These are phyloP conservation scores for Apiotrichum montevideense DNA, from an alignment of 1,284 basidiomycete species.

Conservation along the genomic window DNA sequence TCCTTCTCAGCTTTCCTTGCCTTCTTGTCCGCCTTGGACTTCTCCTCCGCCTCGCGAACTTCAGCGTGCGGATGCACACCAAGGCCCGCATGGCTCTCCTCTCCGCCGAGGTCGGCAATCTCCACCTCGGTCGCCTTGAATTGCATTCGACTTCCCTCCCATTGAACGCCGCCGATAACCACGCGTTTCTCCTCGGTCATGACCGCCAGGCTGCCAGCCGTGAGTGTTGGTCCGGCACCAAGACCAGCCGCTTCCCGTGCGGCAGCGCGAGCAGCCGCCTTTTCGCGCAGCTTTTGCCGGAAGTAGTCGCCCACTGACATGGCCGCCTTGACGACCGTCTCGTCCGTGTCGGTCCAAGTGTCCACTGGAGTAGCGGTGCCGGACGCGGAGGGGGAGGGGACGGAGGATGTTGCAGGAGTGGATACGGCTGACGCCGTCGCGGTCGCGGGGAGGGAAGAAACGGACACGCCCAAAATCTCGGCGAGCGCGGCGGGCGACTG, in stretches of 20 bases:
- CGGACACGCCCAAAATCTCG: constrained; percentile 45
- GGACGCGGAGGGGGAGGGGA: constrained; percentile 17
- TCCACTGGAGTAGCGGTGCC: background rate
- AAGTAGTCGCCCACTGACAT: constrained; percentile 46
- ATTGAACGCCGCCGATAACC: constrained; percentile 27
- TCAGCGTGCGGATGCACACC: background rate
- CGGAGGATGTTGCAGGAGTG: constrained; percentile 19
- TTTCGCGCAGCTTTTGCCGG: constrained; percentile 43
- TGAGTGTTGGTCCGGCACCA: constrained; percentile 12
- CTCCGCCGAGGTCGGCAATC: constrained; percentile 11
- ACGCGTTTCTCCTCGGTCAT: constrained; percentile 26
- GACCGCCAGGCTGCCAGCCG: constrained; percentile 23
- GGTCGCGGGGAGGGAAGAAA: constrained; percentile 32
- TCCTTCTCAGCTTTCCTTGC: background rate
- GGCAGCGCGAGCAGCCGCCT: constrained; percentile 36
- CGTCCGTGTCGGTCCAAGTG: constrained; percentile 20
- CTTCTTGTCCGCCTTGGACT: background rate
- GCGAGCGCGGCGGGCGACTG: constrained; percentile 45
- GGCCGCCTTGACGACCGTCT: constrained; percentile 32
- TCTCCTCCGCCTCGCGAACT: background rate
- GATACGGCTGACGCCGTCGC: constrained; percentile 10
- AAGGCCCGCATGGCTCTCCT: constrained; percentile 14
- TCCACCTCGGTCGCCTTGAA: constrained; percentile 23
- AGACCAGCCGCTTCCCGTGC: constrained; percentile 12
- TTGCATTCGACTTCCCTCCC: constrained; percentile 34